Percentiles rank a stretch among this genome's conserved stretches.
phyloP scores from a whole-genome alignment of 148 eudicot genomes.

The Arbutus unedo region DNA sequence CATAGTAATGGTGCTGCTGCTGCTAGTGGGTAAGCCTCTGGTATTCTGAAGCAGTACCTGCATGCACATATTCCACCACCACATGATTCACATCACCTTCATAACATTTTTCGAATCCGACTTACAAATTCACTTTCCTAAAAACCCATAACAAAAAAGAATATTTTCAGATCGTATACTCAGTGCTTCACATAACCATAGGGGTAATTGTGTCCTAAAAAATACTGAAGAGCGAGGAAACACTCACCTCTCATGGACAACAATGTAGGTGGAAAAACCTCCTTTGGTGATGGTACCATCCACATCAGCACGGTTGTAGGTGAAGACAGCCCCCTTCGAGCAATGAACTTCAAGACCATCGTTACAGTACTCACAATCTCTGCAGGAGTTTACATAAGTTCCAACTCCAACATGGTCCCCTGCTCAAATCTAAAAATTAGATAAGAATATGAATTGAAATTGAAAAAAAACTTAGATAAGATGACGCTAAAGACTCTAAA shows the following conservation, averaged over 20 bases:
- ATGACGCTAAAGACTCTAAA: no score
- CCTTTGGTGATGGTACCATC: conserved; percentile 76
- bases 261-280: conserved; percentile 66
- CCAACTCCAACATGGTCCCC: conserved; percentile 89
- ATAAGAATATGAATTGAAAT: neutral
- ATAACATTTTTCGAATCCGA: no score
- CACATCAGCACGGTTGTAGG: conserved; percentile 54
- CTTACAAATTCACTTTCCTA: no score
- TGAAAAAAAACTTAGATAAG: neutral
- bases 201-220: no score
- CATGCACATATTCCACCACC: no score
- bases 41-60: conserved; percentile 33
- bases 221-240: neutral
- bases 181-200: no score
- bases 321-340: conserved; percentile 47
- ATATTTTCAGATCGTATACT: no score
- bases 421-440: conserved; percentile 7
- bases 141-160: no score
- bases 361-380: conserved; percentile 68
- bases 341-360: conserved; percentile 56
- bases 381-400: conserved; percentile 78
- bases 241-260: conserved; percentile 63
- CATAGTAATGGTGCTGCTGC: conserved; percentile 72
- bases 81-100: no score
- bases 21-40: conserved; percentile 52